Conservation (phyloP, 371 early-diverging fungal species). For the Smittium mucronatum region DNA sequence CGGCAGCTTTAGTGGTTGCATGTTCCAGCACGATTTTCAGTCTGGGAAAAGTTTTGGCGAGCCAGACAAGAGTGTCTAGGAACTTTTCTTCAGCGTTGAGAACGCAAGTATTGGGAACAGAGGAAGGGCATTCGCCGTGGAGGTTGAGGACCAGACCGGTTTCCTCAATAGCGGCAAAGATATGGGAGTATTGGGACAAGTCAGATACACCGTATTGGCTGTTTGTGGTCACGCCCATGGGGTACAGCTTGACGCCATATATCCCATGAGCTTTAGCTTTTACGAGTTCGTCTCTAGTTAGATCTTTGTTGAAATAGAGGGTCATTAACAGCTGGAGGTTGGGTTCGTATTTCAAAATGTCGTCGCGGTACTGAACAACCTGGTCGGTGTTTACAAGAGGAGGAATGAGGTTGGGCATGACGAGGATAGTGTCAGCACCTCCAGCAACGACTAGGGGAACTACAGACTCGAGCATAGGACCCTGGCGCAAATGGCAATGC, state of each 20-base stretch:
- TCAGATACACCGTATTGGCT: conserved; percentile 85
- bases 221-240: conserved; percentile 96
- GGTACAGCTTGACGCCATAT: conserved; percentile 87
- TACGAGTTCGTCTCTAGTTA: conserved; percentile 80
- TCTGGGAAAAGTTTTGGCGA: conserved; percentile 80
- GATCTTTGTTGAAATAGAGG: conserved; percentile 72
- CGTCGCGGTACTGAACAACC: conserved; percentile 68
- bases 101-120: conserved; percentile 74
- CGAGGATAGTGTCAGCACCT: conserved; percentile 78
- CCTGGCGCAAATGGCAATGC: conserved; percentile 89
- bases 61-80: conserved; percentile 63
- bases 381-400: conserved; percentile 75
- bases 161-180: conserved; percentile 91
- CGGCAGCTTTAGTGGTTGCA: conserved; percentile 86
- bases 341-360: conserved; percentile 72
- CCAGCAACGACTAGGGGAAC: conserved; percentile 66
- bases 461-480: conserved; percentile 78
- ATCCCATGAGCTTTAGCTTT: conserved; percentile 79
- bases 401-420: conserved; percentile 94
- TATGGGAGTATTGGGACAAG: conserved; percentile 77
- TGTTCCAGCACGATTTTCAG: conserved; percentile 93
- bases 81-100: conserved; percentile 94
- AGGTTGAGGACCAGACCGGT: conserved; percentile 84
- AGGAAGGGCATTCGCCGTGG: conserved; percentile 91
- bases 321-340: conserved; percentile 84